Evolutionary conservation across 805 yeast species (phyloP).

Genomic region (Saturnispora serradocipensis): DNA sequence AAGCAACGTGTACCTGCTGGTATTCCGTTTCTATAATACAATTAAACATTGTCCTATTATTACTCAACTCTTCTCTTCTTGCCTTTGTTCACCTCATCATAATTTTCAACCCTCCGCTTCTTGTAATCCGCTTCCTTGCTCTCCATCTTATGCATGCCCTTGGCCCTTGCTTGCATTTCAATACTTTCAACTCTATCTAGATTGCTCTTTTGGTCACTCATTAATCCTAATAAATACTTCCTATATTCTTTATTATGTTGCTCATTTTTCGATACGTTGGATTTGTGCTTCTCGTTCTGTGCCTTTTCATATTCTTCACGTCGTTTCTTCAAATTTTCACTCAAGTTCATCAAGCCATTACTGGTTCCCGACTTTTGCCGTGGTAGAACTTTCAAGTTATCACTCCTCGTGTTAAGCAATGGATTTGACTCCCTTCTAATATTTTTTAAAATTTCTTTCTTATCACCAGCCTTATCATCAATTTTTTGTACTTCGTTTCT

Average conservation of each 20-base stretch:
- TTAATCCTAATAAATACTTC: background rate
- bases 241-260: background rate
- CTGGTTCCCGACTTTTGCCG: background rate
- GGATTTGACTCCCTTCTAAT: background rate
- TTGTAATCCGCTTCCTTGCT: background rate
- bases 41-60: background rate
- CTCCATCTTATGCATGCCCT: background rate
- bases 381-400: background rate
- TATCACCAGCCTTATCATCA: background rate
- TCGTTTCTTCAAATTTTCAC: background rate
- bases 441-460: background rate
- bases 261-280: background rate
- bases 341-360: background rate
- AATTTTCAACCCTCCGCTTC: background rate
- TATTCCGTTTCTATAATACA: constrained; percentile 49
- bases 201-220: background rate
- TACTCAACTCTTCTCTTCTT: background rate
- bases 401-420: background rate
- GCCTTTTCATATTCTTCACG: background rate
- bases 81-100: background rate
- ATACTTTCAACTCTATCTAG: background rate
- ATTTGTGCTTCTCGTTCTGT: background rate
- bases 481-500: background rate
- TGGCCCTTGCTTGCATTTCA: constrained; percentile 1
- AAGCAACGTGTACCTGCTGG: constrained; percentile 39